Conservation (phyloP, 495 filamentous ascomycete genomes). For the Tuber melanosporum region DNA sequence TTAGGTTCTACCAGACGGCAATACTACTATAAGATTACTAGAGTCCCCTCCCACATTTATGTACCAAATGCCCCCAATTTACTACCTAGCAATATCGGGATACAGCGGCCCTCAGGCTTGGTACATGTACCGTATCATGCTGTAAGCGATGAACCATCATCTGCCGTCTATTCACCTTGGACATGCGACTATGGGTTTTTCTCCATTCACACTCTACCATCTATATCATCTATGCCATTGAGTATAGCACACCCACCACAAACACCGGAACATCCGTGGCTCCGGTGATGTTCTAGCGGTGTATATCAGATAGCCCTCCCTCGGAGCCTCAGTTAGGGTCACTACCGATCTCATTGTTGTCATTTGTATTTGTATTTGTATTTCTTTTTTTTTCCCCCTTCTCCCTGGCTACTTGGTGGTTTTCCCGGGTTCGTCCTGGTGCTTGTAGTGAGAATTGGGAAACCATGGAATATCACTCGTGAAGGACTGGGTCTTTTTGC, state of each 20-base stretch:
- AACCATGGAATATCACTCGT: background rate
- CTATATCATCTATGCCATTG: background rate
- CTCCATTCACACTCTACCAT: background rate
- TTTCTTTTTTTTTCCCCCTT: no score
- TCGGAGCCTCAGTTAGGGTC: background rate
- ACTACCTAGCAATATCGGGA: background rate
- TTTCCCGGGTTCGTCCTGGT: background rate
- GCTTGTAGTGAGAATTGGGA: background rate
- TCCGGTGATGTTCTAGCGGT: background rate
- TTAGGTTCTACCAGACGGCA: background rate
- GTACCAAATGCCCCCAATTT: background rate
- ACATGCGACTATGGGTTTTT: background rate
- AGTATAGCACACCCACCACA: background rate
- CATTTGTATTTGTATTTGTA: no score
- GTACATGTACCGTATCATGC: background rate
- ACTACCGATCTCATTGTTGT: no score
- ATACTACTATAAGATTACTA: background rate
- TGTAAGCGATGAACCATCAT: background rate
- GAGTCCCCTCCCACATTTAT: background rate
- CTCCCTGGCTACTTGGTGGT: no score
- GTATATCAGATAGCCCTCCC: background rate
- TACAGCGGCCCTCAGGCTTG: background rate
- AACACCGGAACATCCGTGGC: background rate
- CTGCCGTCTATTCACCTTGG: background rate
- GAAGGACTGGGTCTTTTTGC: background rate